Percentiles rank a stretch among this genome's conserved stretches.
Evolutionary conservation across 345 rosid species (phyloP).

Genomic region (Arabis hirsuta): DNA sequence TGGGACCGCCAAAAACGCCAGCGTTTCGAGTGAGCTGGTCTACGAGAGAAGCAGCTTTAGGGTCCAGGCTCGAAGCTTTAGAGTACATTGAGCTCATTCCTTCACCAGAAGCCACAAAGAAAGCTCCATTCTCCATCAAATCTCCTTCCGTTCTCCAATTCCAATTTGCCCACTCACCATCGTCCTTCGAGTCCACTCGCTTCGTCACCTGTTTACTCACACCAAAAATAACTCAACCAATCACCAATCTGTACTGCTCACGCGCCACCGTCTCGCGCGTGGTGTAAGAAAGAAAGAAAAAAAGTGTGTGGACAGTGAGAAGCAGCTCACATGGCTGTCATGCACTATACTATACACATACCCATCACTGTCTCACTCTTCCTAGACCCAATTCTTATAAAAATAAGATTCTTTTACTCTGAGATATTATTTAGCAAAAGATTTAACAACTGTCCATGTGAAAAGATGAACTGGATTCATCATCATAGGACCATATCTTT

Average conservation of each 20-base stretch:
- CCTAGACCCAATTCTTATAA: slow-evolving; percentile 18
- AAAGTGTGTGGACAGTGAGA: slow-evolving; percentile 11
- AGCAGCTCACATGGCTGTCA: slow-evolving; percentile 46
- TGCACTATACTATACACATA: slow-evolving; percentile 29
- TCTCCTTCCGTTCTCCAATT: slow-evolving; percentile 92
- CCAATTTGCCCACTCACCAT: slow-evolving; percentile 72
- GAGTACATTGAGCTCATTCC: slow-evolving; percentile 56
- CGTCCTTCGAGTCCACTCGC: slow-evolving; percentile 78
- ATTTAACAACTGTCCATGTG: slow-evolving; percentile 38
- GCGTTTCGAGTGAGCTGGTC: slow-evolving; percentile 69
- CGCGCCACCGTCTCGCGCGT: slow-evolving; percentile 29
- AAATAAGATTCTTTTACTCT: slow-evolving; percentile 33
- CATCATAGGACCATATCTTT: slow-evolving; percentile 24
- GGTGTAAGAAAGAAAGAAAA: not conserved
- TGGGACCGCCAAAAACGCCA: slow-evolving; percentile 71
- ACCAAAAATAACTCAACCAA: not conserved
- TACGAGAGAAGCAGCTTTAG: slow-evolving; percentile 61
- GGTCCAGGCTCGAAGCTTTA: slow-evolving; percentile 75
- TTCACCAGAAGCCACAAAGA: slow-evolving; percentile 79
- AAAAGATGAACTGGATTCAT: slow-evolving; percentile 40
- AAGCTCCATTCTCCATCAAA: slow-evolving; percentile 81
- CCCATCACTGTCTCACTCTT: slow-evolving; percentile 40
- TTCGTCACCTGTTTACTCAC: slow-evolving; percentile 66
- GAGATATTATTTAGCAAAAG: no score
- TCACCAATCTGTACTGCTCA: not conserved